These are phyloP conservation scores for Salisapilia sapeloensis DNA, from an alignment of 352 stramenopile species.

Conservation along the genomic window DNA sequence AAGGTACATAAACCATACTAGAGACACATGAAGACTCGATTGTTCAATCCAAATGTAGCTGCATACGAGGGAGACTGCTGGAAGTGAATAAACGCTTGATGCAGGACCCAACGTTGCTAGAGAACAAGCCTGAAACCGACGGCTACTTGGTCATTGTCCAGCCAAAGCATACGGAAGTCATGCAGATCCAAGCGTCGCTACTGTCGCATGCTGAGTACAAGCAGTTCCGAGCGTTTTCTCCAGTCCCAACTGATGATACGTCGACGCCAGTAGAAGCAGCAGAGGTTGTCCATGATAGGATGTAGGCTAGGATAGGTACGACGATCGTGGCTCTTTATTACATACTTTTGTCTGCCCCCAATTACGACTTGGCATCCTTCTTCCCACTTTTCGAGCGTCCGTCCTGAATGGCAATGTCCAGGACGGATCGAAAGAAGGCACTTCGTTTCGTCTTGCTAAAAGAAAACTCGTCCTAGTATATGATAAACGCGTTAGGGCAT, in stretches of 20 bases:
- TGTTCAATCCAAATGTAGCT: conserved; percentile 11
- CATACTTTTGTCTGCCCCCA: not conserved
- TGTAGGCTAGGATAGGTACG: conserved; percentile 3
- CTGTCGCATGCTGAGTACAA: conserved; percentile 65
- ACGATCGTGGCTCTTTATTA: conserved; percentile 1
- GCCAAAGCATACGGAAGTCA: conserved; percentile 57
- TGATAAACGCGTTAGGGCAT: conserved; percentile 1
- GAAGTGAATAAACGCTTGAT: conserved; percentile 60
- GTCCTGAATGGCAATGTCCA: conserved; percentile 73
- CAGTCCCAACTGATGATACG: not conserved
- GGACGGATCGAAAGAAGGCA: conserved; percentile 66
- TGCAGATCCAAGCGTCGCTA: conserved; percentile 68
- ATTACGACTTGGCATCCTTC: conserved; percentile 16
- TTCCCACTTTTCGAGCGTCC: too few relatives aligned
- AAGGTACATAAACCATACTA: conserved; percentile 6
- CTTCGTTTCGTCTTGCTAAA: conserved; percentile 69
- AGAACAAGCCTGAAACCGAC: conserved; percentile 46
- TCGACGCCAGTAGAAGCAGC: not conserved
- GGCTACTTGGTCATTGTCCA: conserved; percentile 72
- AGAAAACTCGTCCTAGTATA: conserved; percentile 45
- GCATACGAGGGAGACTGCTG: conserved; percentile 62
- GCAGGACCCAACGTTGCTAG: conserved; percentile 35
- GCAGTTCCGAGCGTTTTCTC: conserved; percentile 43
- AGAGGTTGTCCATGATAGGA: not conserved
- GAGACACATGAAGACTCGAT: not conserved